Conservation (phyloP, 2,329 filamentous ascomycete species). For the Monilinia polystroma region DNA sequence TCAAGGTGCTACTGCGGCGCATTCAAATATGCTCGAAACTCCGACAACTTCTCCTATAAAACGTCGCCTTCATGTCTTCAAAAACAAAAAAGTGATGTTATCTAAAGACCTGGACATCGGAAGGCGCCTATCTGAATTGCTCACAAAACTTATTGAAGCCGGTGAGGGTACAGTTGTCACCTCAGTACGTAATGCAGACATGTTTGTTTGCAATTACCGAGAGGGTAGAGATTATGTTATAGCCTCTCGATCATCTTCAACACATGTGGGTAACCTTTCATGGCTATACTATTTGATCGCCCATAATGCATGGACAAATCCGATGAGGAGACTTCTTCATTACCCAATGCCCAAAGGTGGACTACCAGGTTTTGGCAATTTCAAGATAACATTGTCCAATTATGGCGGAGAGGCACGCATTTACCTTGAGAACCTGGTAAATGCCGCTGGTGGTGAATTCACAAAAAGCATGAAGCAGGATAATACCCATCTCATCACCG, state of each 20-base stretch:
- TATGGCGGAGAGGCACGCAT: constrained; percentile 92
- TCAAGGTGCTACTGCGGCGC: constrained; percentile 62
- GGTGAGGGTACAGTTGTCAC: constrained; percentile 70
- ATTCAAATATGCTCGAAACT: constrained; percentile 45
- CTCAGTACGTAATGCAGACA: constrained; percentile 68
- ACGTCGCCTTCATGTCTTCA: constrained; percentile 70
- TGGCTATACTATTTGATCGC: constrained; percentile 95
- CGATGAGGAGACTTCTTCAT: constrained; percentile 78
- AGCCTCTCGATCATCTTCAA: constrained; percentile 68
- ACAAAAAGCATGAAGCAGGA: constrained; percentile 94
- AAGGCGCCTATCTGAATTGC: constrained; percentile 61
- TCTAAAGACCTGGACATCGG: constrained; percentile 72
- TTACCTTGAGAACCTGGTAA: constrained; percentile 90
- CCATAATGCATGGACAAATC: constrained; percentile 84
- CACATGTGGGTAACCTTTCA: constrained; percentile 85
- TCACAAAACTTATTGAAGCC: constrained; percentile 67
- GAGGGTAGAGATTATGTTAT: constrained; percentile 74
- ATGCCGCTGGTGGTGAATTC: constrained; percentile 79
- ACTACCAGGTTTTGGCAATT: constrained; percentile 73
- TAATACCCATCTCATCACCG: constrained; percentile 94
- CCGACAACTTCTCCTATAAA: constrained; percentile 47
- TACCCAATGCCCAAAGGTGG: constrained; percentile 79
- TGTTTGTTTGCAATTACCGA: constrained; percentile 84
- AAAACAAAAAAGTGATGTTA: constrained; percentile 74
- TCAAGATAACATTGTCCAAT: constrained; percentile 88